phyloP scores from a whole-genome alignment of 306 rosid genomes.

The Rubus parviflorus region DNA sequence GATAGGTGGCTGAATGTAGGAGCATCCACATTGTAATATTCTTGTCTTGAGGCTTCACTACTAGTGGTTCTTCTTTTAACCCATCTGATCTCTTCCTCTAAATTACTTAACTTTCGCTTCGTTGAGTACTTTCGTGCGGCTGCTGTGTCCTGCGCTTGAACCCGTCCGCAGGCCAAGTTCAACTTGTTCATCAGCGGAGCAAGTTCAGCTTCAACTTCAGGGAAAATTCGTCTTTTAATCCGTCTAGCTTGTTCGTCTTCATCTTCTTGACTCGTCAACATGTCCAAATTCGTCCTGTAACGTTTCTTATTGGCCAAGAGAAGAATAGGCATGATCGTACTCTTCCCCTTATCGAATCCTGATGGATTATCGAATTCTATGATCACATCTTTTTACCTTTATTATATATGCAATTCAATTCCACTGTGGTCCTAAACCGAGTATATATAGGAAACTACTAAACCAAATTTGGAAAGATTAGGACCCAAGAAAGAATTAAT shows the following conservation, averaged over 20 bases:
- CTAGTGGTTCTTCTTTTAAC: not conserved
- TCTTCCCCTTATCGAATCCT: not conserved
- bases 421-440: not conserved
- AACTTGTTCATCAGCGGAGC: not conserved
- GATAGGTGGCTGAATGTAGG: too few species aligned
- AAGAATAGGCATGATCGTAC: not conserved
- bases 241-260: not conserved
- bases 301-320: not conserved
- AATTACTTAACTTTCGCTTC: not conserved
- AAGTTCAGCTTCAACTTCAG: not conserved
- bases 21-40: not conserved
- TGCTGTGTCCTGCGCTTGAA: not conserved
- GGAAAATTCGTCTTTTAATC: not conserved
- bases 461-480: not conserved
- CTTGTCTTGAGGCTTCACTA: not conserved
- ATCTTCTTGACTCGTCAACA: not conserved
- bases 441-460: not conserved
- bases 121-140: not conserved
- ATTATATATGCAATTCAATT: not conserved
- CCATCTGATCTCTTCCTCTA: not conserved
- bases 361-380: not conserved
- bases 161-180: not conserved
- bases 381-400: not conserved
- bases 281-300: not conserved
- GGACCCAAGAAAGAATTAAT: too few species aligned